These are phyloP conservation scores for Dactylellina haptotyla DNA, from an alignment of 2,329 filamentous ascomycete species.

Conservation along the genomic window DNA sequence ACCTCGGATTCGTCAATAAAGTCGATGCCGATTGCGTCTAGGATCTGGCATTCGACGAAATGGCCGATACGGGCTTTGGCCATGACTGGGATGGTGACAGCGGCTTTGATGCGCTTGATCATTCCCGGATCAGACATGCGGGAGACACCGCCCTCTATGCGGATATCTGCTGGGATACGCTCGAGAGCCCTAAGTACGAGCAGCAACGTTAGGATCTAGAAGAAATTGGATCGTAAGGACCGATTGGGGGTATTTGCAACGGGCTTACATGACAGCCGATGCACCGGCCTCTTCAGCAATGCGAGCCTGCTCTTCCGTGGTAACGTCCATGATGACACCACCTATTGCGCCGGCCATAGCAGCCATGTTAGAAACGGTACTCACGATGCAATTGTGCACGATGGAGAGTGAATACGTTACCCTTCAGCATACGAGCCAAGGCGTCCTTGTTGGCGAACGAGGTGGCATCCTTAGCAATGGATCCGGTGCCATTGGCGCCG, in stretches of 20 bases:
- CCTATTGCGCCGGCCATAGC: constrained; percentile 5
- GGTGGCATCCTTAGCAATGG: constrained; percentile 64
- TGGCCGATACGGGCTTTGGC: constrained; percentile 98
- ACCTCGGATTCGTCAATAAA: constrained; percentile 98
- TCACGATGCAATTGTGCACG: background rate
- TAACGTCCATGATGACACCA: constrained; percentile 99
- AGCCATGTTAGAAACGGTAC: constrained; percentile 1
- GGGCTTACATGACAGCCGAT: constrained; percentile 81
- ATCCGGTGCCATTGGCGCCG: constrained; percentile 56
- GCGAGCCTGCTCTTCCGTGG: constrained; percentile 89
- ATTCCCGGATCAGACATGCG: constrained; percentile 95
- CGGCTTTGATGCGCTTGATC: constrained; percentile 93
- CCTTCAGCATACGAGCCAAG: constrained; percentile 97
- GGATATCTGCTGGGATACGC: constrained; percentile 95
- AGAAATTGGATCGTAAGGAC: background rate
- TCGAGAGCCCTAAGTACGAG: constrained; percentile 74
- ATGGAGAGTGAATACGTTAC: constrained; percentile 62
- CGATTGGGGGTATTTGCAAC: background rate
- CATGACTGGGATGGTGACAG: constrained; percentile 98
- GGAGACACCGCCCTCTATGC: constrained; percentile 88
- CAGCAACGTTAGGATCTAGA: background rate
- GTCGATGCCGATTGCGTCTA: constrained; percentile 92
- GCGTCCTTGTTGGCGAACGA: constrained; percentile 91
- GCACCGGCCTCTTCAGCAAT: constrained; percentile 98
- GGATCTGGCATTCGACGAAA: constrained; percentile 97